These are phyloP conservation scores for Climacium dendroides DNA, from an alignment of 225 moss, liverwort and hornwort species.

Conservation along the genomic window DNA sequence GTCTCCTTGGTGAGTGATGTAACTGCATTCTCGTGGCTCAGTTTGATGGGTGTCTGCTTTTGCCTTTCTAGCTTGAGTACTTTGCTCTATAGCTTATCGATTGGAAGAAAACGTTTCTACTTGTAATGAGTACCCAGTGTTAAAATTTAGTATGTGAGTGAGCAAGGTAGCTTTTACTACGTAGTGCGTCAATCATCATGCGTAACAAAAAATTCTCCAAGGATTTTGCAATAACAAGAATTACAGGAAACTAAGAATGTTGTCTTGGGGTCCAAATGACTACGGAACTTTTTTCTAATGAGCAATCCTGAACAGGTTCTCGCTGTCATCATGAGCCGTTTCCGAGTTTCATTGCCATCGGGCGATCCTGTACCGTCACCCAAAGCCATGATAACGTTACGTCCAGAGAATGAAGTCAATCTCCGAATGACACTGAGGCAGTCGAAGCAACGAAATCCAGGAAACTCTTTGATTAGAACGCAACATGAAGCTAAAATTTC, in stretches of 20 bases:
- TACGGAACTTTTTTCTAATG: not conserved
- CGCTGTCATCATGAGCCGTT: constrained; percentile 17
- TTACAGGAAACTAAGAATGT: not conserved
- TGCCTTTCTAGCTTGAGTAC: not conserved
- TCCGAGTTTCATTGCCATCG: constrained; percentile 21
- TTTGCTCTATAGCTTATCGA: not conserved
- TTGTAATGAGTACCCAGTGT: not conserved
- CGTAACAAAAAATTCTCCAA: not conserved
- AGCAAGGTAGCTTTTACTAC: not conserved
- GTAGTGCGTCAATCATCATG: not conserved
- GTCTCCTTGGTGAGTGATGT: constrained; percentile 32
- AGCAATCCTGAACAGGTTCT: constrained; percentile 4
- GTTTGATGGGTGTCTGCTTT: not conserved
- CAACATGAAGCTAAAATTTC: not conserved
- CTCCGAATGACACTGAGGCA: constrained; percentile 10
- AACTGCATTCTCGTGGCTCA: not conserved
- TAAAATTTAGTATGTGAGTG: not conserved
- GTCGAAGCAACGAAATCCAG: not conserved
- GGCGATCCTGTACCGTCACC: constrained; percentile 25
- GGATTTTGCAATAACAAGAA: no score
- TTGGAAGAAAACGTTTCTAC: not conserved
- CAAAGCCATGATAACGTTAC: constrained; percentile 58
- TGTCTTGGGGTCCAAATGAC: not conserved
- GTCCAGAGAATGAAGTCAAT: constrained; percentile 49
- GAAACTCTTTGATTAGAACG: not conserved